Base-by-base conservation (phyloP, 2,329 filamentous ascomycete genomes). In the Furcasterigmium furcatum region DNA sequence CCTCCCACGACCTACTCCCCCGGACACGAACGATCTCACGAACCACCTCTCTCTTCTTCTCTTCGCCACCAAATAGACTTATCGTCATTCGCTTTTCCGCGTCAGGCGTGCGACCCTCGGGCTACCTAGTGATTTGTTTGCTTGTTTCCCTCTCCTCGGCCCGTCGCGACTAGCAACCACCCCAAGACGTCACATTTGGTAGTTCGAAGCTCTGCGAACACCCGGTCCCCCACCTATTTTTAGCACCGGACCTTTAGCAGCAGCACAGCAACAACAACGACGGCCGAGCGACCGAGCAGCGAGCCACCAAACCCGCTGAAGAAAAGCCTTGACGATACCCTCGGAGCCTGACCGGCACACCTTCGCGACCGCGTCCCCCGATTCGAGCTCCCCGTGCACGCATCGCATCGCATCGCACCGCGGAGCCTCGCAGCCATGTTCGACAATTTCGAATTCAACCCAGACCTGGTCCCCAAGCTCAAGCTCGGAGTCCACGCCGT, bases 401-500 rank as follows among this genome's bases (percentile, higher is more conserved):
- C 24, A 27, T 27, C 24, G 7, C 24, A 27, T n/a, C n/a, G n/a
- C n/a, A n/a, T n/a, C n/a, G n/a, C n/a, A n/a, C 9, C 13, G 13
- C 30, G 34, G 34, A 19, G 9, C 34, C 47, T 27, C n/a, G 38
- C 38, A 44, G 61, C 32, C 45, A 74, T 77, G 66, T 67, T 68
- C 56, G 67, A 71, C 51, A 68, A 66, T 41, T 52, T 80, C 55
- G 75, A 80, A 52, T 65, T 77, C 58, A 69, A 81, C 58, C 68
- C 77, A 32, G 73, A 80, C 56, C 66, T 70, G 53, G 67, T 82
- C 35, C 79, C 79, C 44, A 64, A 64, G 49, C 62, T 74, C 63
- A 85, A 85, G 65, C 63, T 84, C 47, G 73, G 69, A 44, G 60
- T 83, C 35, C 82, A 85, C 63, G 63, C 70, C 43, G 60, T 67